Base-by-base conservation (phyloP, 2,329 filamentous ascomycete genomes). In the Colletotrichum falcatum region DNA sequence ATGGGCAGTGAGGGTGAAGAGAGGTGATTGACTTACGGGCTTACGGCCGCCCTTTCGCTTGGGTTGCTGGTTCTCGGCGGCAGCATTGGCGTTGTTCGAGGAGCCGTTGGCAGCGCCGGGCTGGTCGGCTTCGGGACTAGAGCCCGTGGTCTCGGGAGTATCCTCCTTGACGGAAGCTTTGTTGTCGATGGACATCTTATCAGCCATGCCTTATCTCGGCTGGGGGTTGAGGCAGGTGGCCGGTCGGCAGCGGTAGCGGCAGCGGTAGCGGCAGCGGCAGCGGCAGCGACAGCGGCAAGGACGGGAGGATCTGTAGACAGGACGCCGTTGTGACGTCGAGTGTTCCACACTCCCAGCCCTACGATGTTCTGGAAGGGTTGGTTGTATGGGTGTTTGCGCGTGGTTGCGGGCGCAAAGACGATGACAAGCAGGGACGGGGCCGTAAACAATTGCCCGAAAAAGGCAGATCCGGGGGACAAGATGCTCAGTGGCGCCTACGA, bases 41-140 rank as follows among this genome's bases (percentile, higher is more conserved):
- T 98, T 99, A 79, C 96, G 91, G 72, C 96, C 96, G 78, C 96
- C 96, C 86, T 99, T 99, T 79, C 96, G 91, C 87, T 99, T 99
- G 79, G 95, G 94, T 73, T 90, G 89, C 78, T 88, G 88, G 75
- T 80, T 81, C 76, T 90, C 88, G 74, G 86, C 86, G 35, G 81
- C 78, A 61, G 49, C 67, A 28, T 66, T 62, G 59, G 76, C 76
- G 75, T 62, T 79, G 74, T 66, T 74, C 72, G 76, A 78, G 68
- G 76, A 76, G 73, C 77, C 79, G 74, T 77, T 76, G 70, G 56
- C 68, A 65, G 62, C 75, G 73, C 75, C 76, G 60, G 80, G 77
- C 55, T 81, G 80, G 63, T 90, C 89, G 75, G 84, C 83, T 72
- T 91, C 89, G 23, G 87, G 87, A 73, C 87, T 89, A 54, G 89